phyloP scores from a whole-genome alignment of 2,329 filamentous ascomycete genomes.

The Pseudogymnoascus sp. region DNA sequence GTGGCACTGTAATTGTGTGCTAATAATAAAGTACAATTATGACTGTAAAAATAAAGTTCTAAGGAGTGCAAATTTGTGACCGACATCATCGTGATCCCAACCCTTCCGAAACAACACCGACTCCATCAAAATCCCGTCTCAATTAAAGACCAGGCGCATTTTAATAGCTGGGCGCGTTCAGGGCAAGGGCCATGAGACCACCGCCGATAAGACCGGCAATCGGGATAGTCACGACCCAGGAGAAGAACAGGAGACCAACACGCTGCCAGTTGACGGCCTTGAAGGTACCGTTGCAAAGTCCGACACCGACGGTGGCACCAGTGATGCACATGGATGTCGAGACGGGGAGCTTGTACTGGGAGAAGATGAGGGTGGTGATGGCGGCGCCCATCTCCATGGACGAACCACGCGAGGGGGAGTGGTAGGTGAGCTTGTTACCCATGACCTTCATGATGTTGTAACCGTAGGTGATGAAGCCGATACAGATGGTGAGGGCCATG shows the following conservation, averaged over 20 bases:
- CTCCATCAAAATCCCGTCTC: too few species aligned
- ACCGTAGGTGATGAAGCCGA: slow-evolving; percentile 67
- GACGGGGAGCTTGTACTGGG: slow-evolving; percentile 67
- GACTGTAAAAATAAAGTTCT: too few species aligned
- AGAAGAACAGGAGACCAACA: slow-evolving; percentile 58
- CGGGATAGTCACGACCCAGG: slow-evolving; percentile 60
- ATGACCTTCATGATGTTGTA: slow-evolving; percentile 86
- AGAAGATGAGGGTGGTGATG: slow-evolving; percentile 70
- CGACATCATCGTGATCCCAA: too few species aligned
- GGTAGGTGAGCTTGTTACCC: slow-evolving; percentile 75
- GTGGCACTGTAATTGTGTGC: too few species aligned
- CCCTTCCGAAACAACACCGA: too few species aligned
- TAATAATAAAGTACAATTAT: too few species aligned
- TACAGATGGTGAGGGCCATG: slow-evolving; percentile 53
- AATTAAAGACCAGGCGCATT: too few species aligned
- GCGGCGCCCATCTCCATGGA: slow-evolving; percentile 78
- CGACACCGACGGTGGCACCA: slow-evolving; percentile 56
- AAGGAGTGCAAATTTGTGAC: too few species aligned
- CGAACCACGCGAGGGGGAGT: slow-evolving; percentile 51
- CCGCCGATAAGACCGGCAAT: slow-evolving; percentile 28
- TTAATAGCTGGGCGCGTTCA: slow-evolving; percentile 46
- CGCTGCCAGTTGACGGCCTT: slow-evolving; percentile 70
- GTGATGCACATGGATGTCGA: slow-evolving; percentile 65
- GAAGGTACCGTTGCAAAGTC: slow-evolving; percentile 53
- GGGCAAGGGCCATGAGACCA: slow-evolving; percentile 38